A percentile compares a stretch with the other conserved stretches of the same genome.
Conservation (phyloP, 2,329 filamentous ascomycete species). For the Fusarium stilboides region DNA sequence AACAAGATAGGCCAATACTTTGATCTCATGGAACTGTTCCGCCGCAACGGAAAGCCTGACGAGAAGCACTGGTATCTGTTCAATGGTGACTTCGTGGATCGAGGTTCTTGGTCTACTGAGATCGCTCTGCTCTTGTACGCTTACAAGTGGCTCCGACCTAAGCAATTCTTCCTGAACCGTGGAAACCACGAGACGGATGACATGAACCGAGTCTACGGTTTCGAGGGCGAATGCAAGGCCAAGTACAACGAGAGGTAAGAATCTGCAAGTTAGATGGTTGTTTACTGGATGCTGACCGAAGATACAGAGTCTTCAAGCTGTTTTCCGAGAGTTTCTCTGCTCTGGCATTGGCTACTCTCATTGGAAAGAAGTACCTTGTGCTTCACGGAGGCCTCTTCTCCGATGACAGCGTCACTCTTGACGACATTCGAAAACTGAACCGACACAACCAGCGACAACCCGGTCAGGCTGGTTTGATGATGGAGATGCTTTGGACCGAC, state of each 20-base stretch:
- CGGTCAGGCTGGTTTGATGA: slow-evolving; percentile 95
- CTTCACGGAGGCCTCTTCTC: slow-evolving; percentile 97
- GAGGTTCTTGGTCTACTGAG: slow-evolving; percentile 98
- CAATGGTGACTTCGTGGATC: slow-evolving; percentile 98
- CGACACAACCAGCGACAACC: slow-evolving; percentile 92
- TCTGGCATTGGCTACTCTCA: slow-evolving; percentile 89
- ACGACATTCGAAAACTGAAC: slow-evolving; percentile 94
- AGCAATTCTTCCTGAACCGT: slow-evolving; percentile 93
- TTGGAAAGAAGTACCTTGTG: slow-evolving; percentile 91
- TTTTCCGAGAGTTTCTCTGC: slow-evolving; percentile 99
- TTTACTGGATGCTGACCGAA: slow-evolving; percentile 12
- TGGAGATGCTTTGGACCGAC: slow-evolving; percentile 99
- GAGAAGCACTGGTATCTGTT: slow-evolving; percentile 96
- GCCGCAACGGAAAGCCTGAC: slow-evolving; percentile 86
- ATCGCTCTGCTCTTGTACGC: slow-evolving; percentile 94
- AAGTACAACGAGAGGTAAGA: slow-evolving; percentile 89
- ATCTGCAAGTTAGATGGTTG: not conserved
- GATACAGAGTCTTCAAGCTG: slow-evolving; percentile 85
- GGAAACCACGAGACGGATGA: slow-evolving; percentile 99
- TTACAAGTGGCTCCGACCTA: slow-evolving; percentile 95
- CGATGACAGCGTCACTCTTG: slow-evolving; percentile 90
- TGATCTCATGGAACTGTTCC: slow-evolving; percentile 96
- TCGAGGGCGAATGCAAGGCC: slow-evolving; percentile 97
- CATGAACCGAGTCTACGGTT: slow-evolving; percentile 99
- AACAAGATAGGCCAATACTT: slow-evolving; percentile 86